Base-by-base conservation (phyloP, 345 rosid species). In the Aquilaria malaccensis region DNA sequence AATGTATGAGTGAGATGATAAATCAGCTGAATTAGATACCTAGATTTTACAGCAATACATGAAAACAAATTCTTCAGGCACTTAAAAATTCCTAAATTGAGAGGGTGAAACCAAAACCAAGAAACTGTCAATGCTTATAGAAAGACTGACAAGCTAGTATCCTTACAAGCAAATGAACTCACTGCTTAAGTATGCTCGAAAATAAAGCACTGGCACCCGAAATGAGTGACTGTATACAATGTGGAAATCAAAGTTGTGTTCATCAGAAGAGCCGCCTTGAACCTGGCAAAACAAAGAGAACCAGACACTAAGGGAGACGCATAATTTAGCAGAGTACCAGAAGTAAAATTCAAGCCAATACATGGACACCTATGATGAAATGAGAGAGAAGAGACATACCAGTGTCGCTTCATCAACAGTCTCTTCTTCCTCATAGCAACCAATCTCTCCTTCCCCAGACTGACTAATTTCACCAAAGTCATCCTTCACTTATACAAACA, bases 131-230 rank as follows among this genome's bases (percentile, higher is more conserved):
- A 37, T 37, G 43, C 43, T 4, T 9, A 37, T 37, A 37, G 43
- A 37, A 37, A 37, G 22, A 37, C 43, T 37, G 43, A 9, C 43
- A 37, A 37, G 5, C 7, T 37, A 4, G 4, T 4, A 37, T 37
- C 7, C 22, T 37, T 37, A 37, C 43, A 37, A 37, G 43, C 0
- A 13, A 12, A 9, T 13, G 49, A 56, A 74, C 85, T 63, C 76
- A 93, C 98, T 83, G 2, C 83, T 72, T 58, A 70, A 31, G 31
- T 83, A 81, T 30, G 80, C 96, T 5, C 90, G 89, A 55, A 89
- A 85, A 59, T 85, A 89, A 32, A 93, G 80, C 67, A 83, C 94
- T 3, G 98, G 98, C 69, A 87, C 88, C 67, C 74, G 67, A 53
- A 74, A 93, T 0, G 92, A 81, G 49, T 77, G 69, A 77, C 94